Evolutionary conservation across 1,284 basidiomycete genomes (phyloP).

Genomic region (Ustilago loliicola): DNA sequence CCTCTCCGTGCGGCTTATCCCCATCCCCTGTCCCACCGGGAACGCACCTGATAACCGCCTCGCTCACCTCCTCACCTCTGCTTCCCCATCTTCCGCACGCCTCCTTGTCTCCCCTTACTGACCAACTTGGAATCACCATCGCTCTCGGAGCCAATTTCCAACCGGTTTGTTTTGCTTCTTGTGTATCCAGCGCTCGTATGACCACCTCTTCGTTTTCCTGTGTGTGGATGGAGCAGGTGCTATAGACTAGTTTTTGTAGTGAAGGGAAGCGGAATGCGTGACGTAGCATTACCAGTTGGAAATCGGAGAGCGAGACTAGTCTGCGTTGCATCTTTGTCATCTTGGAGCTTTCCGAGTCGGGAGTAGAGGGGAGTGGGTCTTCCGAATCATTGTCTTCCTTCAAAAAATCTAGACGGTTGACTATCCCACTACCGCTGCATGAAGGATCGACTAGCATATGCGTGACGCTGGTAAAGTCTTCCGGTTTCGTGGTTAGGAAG

Average conservation of each 20-base stretch:
- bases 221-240: conserved; percentile 92
- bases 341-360: not conserved
- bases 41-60: conserved; percentile 51
- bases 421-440: conserved; percentile 66
- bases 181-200: conserved; percentile 69
- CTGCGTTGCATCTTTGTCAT: conserved; percentile 22
- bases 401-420: conserved; percentile 64
- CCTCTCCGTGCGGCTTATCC: conserved; percentile 31
- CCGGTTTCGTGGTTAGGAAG: conserved; percentile 56
- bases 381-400: conserved; percentile 51
- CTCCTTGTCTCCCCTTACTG: conserved; percentile 42
- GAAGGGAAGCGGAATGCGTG: conserved; percentile 90
- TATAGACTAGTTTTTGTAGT: conserved; percentile 86
- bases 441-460: conserved; percentile 67
- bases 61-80: conserved; percentile 26
- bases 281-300: conserved; percentile 89
- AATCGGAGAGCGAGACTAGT: conserved; percentile 44
- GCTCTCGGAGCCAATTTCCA: conserved; percentile 57
- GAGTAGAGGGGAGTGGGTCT: conserved; percentile 2
- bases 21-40: conserved; percentile 44
- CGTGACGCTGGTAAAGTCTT: conserved; percentile 34
- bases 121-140: conserved; percentile 60
- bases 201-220: conserved; percentile 91
- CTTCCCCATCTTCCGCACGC: conserved; percentile 25
- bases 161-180: conserved; percentile 40